Evolutionary conservation across 345 rosid species (phyloP), one percentile per base, ranked within the genome.

Genomic region (Brassica juncea): DNA sequence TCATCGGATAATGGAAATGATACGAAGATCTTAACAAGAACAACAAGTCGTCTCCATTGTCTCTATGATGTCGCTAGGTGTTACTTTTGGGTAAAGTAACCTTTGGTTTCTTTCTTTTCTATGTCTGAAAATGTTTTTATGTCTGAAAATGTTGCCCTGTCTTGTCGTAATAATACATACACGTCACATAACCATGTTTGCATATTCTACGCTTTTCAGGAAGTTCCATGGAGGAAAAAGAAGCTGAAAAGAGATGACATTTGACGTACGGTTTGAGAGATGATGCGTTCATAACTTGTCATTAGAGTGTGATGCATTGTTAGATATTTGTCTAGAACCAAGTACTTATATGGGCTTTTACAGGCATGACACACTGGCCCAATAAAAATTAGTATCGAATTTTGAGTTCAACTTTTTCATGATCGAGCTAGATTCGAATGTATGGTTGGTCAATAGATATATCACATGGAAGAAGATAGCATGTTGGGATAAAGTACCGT

Each of bases 71-170:
- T 69, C 68, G 10, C 85, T 31, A 82, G 69, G 72, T 73, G 90
- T 77, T 84, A 70, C 64, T 86, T 86, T 82, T 87, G 88, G 91
- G 94, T 90, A 73, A 82, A 77, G 4, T 64, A 34, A 49, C 54
- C 27, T 52, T 25, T 61, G 6, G 0, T 14, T 52, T 61, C 35
- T 12, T 23, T 30, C 0, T 7, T 1, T n/a, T 30, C 6, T 16
- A 2, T 23, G 5, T 31, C 37, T 21, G 10, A 23, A 59, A 57
- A 30, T 30, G 32, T 30, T 30, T 30, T 30, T 23, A 4, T 34
- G 39, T 34, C 8, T 34, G 39, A 49, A 47, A 49, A 32, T 62
- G 10, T 30, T 61, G 3, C 5, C 39, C 1, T 10, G 14, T 9
- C 9, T 58, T 27, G 0, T 58, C 32, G 4, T 11, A 44, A 39